Evolutionary conservation across 2,329 filamentous ascomycete genomes (phyloP).

Genomic region (Venturiaceae sp.): DNA sequence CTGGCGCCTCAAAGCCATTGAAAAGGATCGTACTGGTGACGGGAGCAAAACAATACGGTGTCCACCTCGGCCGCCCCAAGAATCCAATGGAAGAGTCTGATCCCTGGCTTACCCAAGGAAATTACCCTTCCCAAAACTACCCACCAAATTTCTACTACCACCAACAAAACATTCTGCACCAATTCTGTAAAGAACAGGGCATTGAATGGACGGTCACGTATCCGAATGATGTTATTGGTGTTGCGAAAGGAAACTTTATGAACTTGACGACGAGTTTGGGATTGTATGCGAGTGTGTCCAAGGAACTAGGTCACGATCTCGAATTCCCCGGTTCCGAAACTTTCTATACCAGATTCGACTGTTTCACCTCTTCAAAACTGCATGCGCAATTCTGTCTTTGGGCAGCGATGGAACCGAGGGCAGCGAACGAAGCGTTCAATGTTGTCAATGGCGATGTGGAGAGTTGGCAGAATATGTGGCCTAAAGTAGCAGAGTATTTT

Average conservation of each 20-base stretch:
- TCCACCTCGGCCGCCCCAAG: slow-evolving; percentile 39
- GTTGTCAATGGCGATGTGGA: slow-evolving; percentile 32
- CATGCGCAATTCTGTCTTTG: slow-evolving; percentile 22
- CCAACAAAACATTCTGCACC: slow-evolving; percentile 35
- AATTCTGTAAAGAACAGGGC: slow-evolving; percentile 17
- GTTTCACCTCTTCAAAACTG: slow-evolving; percentile 17
- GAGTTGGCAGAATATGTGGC: slow-evolving; percentile 34
- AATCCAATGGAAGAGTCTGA: slow-evolving; percentile 39
- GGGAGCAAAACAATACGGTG: slow-evolving; percentile 43
- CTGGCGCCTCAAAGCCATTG: slow-evolving; percentile 29
- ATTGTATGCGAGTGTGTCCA: slow-evolving; percentile 19
- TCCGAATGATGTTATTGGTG: slow-evolving; percentile 36
- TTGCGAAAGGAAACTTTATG: slow-evolving; percentile 29
- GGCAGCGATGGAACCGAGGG: slow-evolving; percentile 21
- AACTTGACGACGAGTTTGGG: slow-evolving; percentile 20
- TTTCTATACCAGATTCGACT: slow-evolving; percentile 21
- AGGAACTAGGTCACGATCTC: slow-evolving; percentile 18
- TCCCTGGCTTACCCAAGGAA: slow-evolving; percentile 29
- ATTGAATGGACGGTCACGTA: slow-evolving; percentile 35
- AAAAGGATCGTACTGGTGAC: slow-evolving; percentile 41
- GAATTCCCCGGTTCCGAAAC: slow-evolving; percentile 18
- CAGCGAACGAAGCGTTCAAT: slow-evolving; percentile 32
- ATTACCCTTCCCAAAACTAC: slow-evolving; percentile 14
- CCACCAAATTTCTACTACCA: slow-evolving; percentile 42
- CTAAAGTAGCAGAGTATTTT: slow-evolving; percentile 27